A percentile compares a stretch with the other conserved stretches of the same genome.
Conservation (phyloP, 2,329 filamentous ascomycete species). For the Tolypocladium inflatum region DNA sequence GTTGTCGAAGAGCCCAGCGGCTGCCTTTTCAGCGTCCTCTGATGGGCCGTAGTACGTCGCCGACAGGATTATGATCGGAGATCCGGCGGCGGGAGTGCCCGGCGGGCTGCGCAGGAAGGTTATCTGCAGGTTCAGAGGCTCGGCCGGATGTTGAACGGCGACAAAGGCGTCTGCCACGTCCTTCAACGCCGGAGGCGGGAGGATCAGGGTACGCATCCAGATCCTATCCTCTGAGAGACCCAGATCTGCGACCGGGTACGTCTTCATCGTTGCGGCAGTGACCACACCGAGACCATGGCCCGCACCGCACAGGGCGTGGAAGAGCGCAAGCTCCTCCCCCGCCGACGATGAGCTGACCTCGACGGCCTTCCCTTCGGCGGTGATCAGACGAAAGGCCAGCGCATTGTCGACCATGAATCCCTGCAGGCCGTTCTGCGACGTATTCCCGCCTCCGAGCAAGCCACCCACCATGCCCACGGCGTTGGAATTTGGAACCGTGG, state of each 20-base stretch:
- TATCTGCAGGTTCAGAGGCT: constrained; percentile 10
- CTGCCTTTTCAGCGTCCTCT: constrained; percentile 12
- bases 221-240: constrained; percentile 17
- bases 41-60: constrained; percentile 14
- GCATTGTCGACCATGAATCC: constrained; percentile 23
- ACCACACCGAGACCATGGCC: constrained; percentile 24
- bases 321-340: constrained; percentile 15
- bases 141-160: constrained; percentile 7
- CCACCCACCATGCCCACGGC: constrained; percentile 16
- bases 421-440: constrained; percentile 16
- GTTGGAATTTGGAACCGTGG: constrained; percentile 16
- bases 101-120: constrained; percentile 19
- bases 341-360: constrained; percentile 10
- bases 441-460: constrained; percentile 17
- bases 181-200: constrained; percentile 12
- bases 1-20: constrained; percentile 7
- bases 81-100: constrained; percentile 14
- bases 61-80: constrained; percentile 17
- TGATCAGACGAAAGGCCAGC: constrained; percentile 17
- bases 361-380: constrained; percentile 6
- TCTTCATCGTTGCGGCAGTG: constrained; percentile 14
- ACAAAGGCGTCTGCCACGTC: constrained; percentile 12
- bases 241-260: constrained; percentile 14
- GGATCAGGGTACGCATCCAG: constrained; percentile 20
- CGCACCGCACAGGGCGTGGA: constrained; percentile 20